Conservation (phyloP, 2,329 filamentous ascomycete genomes). For the Colletotrichum camelliae region DNA sequence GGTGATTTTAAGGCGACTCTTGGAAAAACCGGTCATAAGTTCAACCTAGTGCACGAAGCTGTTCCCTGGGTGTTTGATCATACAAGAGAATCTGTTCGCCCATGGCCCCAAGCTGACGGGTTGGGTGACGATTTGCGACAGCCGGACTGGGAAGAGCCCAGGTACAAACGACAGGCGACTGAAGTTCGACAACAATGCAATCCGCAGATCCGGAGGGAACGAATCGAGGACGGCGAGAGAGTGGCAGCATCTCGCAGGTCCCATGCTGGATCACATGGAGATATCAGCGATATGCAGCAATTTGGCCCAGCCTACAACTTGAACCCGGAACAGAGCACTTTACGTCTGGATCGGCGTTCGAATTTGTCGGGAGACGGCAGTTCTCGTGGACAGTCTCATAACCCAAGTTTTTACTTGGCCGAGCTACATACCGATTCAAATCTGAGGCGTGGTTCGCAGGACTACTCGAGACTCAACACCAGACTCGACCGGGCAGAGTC, state of each 20-base stretch:
- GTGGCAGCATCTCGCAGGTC: not conserved
- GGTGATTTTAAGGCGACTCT: slow-evolving; percentile 31
- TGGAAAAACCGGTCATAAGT: slow-evolving; percentile 36
- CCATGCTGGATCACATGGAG: not conserved
- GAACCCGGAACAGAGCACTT: not conserved
- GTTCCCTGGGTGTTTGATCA: slow-evolving; percentile 38
- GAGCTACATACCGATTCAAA: not conserved
- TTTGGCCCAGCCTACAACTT: not conserved
- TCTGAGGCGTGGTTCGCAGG: not conserved
- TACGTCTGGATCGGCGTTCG: not conserved
- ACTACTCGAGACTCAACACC: not conserved
- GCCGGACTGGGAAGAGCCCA: not conserved
- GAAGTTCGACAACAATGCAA: not conserved
- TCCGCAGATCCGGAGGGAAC: not conserved
- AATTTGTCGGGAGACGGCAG: not conserved
- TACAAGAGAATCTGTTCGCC: not conserved
- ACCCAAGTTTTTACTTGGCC: not conserved
- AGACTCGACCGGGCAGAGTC: not conserved
- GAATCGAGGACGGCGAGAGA: not conserved
- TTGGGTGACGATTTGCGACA: not conserved
- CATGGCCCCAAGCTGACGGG: not conserved
- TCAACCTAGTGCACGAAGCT: slow-evolving; percentile 41
- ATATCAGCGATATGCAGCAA: not conserved
- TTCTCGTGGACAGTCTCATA: not conserved
- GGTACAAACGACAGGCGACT: not conserved